A percentile compares a stretch with the other conserved stretches of the same genome.
Conservation (phyloP, 2,329 filamentous ascomycete species). For the Cercospora zeina region DNA sequence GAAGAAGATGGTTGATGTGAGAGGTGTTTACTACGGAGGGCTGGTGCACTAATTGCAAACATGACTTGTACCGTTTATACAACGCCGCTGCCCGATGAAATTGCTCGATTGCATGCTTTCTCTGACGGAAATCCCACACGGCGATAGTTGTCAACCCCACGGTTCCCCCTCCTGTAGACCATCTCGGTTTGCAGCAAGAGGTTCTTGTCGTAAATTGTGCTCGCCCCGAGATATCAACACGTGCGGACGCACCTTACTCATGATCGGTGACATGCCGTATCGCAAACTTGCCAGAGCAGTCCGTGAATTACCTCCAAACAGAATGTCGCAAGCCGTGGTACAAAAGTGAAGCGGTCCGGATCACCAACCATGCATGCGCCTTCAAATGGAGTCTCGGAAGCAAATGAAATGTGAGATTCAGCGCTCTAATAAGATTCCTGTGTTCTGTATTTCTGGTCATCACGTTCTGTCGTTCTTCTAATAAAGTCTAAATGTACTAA, state of each 20-base stretch:
- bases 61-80: background rate
- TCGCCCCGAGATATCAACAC: too few relatives aligned
- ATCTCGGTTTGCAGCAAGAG: background rate
- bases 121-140: background rate
- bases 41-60: conserved; percentile 55
- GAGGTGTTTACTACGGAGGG: conserved; percentile 95
- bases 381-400: background rate
- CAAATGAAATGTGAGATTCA: too few relatives aligned
- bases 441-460: background rate
- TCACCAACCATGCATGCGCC: background rate
- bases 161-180: background rate
- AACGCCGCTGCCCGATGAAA: background rate
- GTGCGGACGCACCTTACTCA: too few relatives aligned
- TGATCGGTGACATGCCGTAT: too few relatives aligned
- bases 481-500: background rate
- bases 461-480: background rate
- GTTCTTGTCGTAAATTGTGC: background rate
- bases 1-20: conserved; percentile 92
- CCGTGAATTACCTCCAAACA: background rate
- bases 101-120: background rate
- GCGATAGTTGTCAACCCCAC: too few relatives aligned
- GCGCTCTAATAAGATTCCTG: background rate
- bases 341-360: too few relatives aligned
- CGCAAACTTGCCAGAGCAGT: background rate
- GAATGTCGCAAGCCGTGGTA: background rate